Base-by-base conservation (phyloP, 345 rosid genomes). In the Acer campestre region DNA sequence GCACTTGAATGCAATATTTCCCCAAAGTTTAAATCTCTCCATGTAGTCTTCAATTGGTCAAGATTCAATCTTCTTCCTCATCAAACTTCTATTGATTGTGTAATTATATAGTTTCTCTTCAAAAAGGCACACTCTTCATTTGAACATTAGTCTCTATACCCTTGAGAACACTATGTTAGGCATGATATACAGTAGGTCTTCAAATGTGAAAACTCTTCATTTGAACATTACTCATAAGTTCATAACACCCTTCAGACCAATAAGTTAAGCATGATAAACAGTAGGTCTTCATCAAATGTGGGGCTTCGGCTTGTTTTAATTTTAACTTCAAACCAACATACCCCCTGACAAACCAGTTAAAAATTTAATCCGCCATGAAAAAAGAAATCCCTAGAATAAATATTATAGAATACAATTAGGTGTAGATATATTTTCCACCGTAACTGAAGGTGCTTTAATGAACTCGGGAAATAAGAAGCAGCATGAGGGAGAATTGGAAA, bases 261-360 rank as follows among this genome's bases (percentile, higher is more conserved):
- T 80, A 87, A 70, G 88, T 88, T 86, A 91, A 70, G 89, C 86
- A 87, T 68, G 86, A 86, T 77, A 75, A 84, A 87, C 87, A 83
- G 79, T 81, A 87, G 84, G 85, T 58, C 97, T 91, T 93, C 93
- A 90, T 74, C 69, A 73, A 74, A 74, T 61, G 88, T 84, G 93
- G 96, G 97, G 93, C 92, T 91, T 91, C 88, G 90, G 85, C 94
- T 89, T 91, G 95, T 89, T 91, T 61, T 74, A 44, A 63, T 23
- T 59, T 89, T 93, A 91, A 93, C 97, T 88, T 89, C 94, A 93
- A 93, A 91, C 95, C 94, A 91, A 95, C 90, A 90, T 77, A 84
- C 90, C 94, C 97, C 98, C 98, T 93, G 98, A 89, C 90, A 92
- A 95, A 88, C 92, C 93, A 93, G 84, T 89, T 81, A 87, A 91